Percentiles rank a stretch among this genome's conserved stretches.
phyloP scores from a whole-genome alignment of 1,284 basidiomycete genomes.

The Trametes sp. region DNA sequence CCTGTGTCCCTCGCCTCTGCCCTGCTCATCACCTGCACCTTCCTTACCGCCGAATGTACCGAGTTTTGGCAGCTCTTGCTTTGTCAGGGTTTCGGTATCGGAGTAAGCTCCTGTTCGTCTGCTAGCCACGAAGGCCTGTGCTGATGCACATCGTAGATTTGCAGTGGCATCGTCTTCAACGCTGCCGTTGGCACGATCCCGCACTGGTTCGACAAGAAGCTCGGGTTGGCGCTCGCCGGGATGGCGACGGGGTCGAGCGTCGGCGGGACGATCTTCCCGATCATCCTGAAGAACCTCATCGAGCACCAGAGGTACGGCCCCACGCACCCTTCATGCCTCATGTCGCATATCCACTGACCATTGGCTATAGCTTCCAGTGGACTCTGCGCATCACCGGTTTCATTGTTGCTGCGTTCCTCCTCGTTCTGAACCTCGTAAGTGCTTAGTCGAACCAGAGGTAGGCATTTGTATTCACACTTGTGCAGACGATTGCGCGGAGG shows the following conservation, averaged over 20 bases:
- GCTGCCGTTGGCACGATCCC: conserved; percentile 51
- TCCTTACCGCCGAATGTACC: conserved; percentile 58
- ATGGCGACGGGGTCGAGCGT: conserved; percentile 49
- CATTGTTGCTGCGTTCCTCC: conserved; percentile 52
- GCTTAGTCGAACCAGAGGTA: too few species aligned
- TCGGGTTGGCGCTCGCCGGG: conserved; percentile 51
- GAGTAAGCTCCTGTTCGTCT: conserved; percentile 40
- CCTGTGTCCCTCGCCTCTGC: conserved; percentile 43
- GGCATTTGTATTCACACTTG: neutral
- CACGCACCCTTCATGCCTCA: too few species aligned
- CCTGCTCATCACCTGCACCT: conserved; percentile 52
- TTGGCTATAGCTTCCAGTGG: conserved; percentile 58
- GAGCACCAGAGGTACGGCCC: conserved; percentile 43
- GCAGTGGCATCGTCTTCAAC: conserved; percentile 51
- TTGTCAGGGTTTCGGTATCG: conserved; percentile 55
- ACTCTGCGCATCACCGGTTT: conserved; percentile 66
- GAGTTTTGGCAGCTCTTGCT: conserved; percentile 62
- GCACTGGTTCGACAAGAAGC: conserved; percentile 57
- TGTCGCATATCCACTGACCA: too few species aligned
- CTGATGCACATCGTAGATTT: conserved; percentile 28
- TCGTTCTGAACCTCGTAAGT: conserved; percentile 51
- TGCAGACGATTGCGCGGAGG: conserved; percentile 54
- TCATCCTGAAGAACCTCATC: conserved; percentile 50
- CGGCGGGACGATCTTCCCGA: conserved; percentile 55
- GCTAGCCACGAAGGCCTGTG: neutral